Conservation (phyloP, 495 filamentous ascomycete genomes). For the Cercophora sp. region DNA sequence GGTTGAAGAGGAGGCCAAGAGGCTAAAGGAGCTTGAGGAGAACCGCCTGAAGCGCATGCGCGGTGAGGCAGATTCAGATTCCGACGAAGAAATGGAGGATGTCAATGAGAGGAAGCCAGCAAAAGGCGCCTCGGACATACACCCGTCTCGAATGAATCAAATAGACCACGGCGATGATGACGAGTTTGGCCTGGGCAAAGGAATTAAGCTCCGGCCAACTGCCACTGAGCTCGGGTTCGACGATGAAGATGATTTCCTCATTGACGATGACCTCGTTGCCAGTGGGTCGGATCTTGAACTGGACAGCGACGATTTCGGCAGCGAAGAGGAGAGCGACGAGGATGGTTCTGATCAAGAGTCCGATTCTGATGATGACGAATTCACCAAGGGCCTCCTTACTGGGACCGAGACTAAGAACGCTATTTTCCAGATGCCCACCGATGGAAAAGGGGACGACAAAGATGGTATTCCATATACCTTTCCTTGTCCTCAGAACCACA, state of each 20-base stretch:
- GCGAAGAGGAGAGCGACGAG: conserved; percentile 50
- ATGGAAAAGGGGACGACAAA: conserved; percentile 31
- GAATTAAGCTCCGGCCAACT: conserved; percentile 45
- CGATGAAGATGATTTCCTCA: conserved; percentile 87
- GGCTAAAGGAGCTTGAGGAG: conserved; percentile 75
- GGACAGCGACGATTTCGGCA: conserved; percentile 49
- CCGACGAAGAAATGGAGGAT: conserved; percentile 48
- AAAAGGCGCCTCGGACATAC: conserved; percentile 24
- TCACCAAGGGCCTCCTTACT: conserved; percentile 59
- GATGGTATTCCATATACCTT: conserved; percentile 74
- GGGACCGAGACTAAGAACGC: conserved; percentile 46
- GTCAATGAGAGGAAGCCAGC: conserved; percentile 38
- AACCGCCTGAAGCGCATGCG: conserved; percentile 69
- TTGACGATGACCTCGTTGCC: conserved; percentile 80
- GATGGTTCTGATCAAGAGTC: conserved; percentile 26
- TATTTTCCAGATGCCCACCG: conserved; percentile 35
- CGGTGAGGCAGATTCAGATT: conserved; percentile 53
- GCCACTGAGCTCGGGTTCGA: conserved; percentile 59
- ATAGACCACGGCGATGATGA: conserved; percentile 45
- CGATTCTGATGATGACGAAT: conserved; percentile 61
- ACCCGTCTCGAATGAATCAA: conserved; percentile 4
- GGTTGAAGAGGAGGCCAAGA: conserved; percentile 65
- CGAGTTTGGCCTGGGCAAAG: conserved; percentile 52
- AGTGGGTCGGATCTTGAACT: conserved; percentile 61
- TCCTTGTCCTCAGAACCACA: conserved; percentile 72